Conservation (phyloP, 2,329 filamentous ascomycete species). For the Chaetomium sp. region DNA sequence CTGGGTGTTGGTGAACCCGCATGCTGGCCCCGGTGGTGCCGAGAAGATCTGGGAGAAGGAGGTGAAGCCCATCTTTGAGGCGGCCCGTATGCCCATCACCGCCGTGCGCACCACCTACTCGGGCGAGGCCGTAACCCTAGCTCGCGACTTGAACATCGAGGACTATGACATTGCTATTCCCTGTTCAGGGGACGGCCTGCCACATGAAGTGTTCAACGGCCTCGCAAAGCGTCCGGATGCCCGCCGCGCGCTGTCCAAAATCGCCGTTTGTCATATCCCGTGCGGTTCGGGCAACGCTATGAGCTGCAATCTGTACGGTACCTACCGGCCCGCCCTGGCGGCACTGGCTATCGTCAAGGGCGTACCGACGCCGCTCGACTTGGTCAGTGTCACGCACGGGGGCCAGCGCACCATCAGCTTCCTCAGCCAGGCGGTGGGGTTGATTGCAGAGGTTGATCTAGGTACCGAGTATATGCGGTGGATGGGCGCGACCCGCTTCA, state of each 20-base stretch:
- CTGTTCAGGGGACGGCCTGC: constrained; percentile 88
- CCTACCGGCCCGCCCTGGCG: constrained; percentile 71
- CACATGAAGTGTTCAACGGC: constrained; percentile 94
- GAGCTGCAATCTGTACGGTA: constrained; percentile 86
- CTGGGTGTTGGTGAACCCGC: constrained; percentile 88
- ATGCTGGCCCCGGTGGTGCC: constrained; percentile 80
- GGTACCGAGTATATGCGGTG: constrained; percentile 89
- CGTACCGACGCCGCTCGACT: constrained; percentile 77
- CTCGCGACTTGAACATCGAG: constrained; percentile 73
- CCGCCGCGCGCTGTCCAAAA: constrained; percentile 67
- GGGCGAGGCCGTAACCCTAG: constrained; percentile 79
- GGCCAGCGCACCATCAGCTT: constrained; percentile 77
- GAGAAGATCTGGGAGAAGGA: constrained; percentile 71
- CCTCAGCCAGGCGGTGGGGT: constrained; percentile 84
- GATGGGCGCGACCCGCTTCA: constrained; percentile 88
- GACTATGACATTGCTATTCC: constrained; percentile 83
- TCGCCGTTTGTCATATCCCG: constrained; percentile 85
- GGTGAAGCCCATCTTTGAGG: constrained; percentile 79
- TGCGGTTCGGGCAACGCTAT: constrained; percentile 95
- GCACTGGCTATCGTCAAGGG: constrained; percentile 88
- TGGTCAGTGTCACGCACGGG: constrained; percentile 86
- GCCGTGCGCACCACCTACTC: constrained; percentile 69
- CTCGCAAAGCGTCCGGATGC: constrained; percentile 77
- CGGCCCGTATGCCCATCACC: constrained; percentile 76
- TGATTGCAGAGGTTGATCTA: constrained; percentile 87